Percentiles rank a stretch among this genome's conserved stretches.
Evolutionary conservation across 371 early-diverging fungal genomes (phyloP).

Genomic region (Rhizopus sp.): DNA sequence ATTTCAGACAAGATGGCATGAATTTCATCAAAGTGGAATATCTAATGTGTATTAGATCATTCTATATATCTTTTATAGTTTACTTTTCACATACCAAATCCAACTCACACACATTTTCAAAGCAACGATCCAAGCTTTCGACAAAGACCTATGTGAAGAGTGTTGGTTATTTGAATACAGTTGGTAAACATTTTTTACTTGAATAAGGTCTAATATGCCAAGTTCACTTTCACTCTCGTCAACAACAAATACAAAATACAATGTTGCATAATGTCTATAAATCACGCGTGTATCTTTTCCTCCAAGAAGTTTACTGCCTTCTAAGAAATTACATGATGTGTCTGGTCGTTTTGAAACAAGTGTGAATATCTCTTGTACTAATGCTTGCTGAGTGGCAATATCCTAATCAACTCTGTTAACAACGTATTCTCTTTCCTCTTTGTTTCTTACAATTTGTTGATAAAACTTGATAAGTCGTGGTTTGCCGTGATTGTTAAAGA

Average conservation of each 20-base stretch:
- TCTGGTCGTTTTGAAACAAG: conserved; percentile 85
- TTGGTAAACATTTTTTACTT: conserved; percentile 48
- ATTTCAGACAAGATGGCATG: conserved; percentile 79
- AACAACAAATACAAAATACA: conserved; percentile 97
- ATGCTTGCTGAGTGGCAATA: conserved; percentile 76
- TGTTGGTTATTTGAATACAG: neutral
- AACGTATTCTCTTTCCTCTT: neutral
- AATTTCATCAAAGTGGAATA: conserved; percentile 74
- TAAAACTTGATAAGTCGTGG: conserved; percentile 92
- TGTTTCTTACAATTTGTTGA: conserved; percentile 75
- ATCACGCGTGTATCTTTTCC: conserved; percentile 89
- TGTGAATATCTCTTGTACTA: conserved; percentile 85
- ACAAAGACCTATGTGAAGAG: conserved; percentile 79
- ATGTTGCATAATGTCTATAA: conserved; percentile 89
- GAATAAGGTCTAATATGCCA: conserved; percentile 93
- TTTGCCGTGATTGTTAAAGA: conserved; percentile 96
- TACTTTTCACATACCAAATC: conserved; percentile 69
- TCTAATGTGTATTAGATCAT: conserved; percentile 34
- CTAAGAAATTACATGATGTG: conserved; percentile 89
- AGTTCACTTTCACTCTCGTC: conserved; percentile 92
- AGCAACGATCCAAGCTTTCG: conserved; percentile 89
- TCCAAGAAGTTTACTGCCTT: conserved; percentile 83
- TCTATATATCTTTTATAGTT: no score
- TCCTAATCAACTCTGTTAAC: conserved; percentile 54
- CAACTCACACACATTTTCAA: conserved; percentile 96